phyloP scores from a whole-genome alignment of 495 filamentous ascomycete genomes.

The Patellaria atrata region DNA sequence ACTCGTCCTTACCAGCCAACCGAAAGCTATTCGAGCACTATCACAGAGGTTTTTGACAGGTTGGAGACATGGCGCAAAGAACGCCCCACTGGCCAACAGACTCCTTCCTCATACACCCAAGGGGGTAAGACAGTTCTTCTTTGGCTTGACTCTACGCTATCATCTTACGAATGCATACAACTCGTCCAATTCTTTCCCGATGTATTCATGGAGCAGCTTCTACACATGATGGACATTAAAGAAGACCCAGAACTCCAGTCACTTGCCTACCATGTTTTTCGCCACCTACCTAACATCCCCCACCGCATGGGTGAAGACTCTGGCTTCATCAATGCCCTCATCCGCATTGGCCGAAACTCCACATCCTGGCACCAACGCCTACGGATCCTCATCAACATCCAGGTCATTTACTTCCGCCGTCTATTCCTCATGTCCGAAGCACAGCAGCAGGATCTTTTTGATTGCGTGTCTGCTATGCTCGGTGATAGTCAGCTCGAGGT shows the following conservation, averaged over 20 bases:
- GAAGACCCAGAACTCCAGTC: constrained; percentile 94
- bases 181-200: constrained; percentile 83
- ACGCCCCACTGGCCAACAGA: constrained; percentile 77
- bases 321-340: constrained; percentile 69
- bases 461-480: constrained; percentile 86
- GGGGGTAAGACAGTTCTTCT: constrained; percentile 90
- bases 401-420: constrained; percentile 95
- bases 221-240: constrained; percentile 99
- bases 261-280: constrained; percentile 92
- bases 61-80: constrained; percentile 80
- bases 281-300: constrained; percentile 91
- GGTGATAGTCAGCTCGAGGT: constrained; percentile 88
- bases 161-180: constrained; percentile 83
- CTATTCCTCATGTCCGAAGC: constrained; percentile 75
- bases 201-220: constrained; percentile 72
- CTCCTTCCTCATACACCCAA: constrained; percentile 85
- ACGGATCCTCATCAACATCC: constrained; percentile 96
- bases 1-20: constrained; percentile 67
- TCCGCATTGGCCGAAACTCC: constrained; percentile 74
- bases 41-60: constrained; percentile 61
- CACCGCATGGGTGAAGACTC: constrained; percentile 75
- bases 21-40: constrained; percentile 54
- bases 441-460: constrained; percentile 69
- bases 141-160: constrained; percentile 86
- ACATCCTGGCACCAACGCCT: constrained; percentile 94